Evolutionary conservation across 441 rosid species (phyloP).

Genomic region (Lepidium campestre): DNA sequence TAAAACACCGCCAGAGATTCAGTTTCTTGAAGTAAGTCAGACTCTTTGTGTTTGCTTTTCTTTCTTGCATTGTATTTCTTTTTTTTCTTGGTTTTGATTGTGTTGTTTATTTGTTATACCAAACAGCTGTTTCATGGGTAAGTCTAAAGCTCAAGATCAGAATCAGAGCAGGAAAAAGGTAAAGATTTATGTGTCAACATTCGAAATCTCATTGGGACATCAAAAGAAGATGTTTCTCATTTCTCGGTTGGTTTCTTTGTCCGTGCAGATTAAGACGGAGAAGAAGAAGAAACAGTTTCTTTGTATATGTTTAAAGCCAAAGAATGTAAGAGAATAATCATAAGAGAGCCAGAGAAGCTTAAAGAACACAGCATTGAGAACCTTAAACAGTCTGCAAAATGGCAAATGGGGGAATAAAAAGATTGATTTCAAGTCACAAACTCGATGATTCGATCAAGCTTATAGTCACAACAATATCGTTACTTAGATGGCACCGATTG

Average conservation of each 20-base stretch:
- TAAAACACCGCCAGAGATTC: constrained; percentile 1
- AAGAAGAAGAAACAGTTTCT: constrained; percentile 14
- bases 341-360: background rate
- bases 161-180: constrained; percentile 14
- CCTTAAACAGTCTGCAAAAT: background rate
- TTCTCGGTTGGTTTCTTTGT: background rate
- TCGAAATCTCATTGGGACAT: background rate
- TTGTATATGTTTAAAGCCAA: constrained; percentile 26
- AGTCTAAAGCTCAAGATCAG: constrained; percentile 20
- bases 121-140: constrained; percentile 16
- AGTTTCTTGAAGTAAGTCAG: constrained; percentile 18
- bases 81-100: background rate
- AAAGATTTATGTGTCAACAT: background rate
- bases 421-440: background rate
- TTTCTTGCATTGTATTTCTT: background rate
- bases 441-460: background rate
- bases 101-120: background rate
- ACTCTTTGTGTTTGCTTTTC: background rate
- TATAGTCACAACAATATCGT: constrained; percentile 10
- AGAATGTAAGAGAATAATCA: constrained; percentile 19
- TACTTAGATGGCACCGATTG: constrained; percentile 25
- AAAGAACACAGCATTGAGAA: background rate
- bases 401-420: constrained; percentile 12
- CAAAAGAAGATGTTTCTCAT: background rate
- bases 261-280: constrained; percentile 5